These are phyloP conservation scores for Pezicula radicicola DNA, from an alignment of 2,329 filamentous ascomycete species.

Conservation along the genomic window DNA sequence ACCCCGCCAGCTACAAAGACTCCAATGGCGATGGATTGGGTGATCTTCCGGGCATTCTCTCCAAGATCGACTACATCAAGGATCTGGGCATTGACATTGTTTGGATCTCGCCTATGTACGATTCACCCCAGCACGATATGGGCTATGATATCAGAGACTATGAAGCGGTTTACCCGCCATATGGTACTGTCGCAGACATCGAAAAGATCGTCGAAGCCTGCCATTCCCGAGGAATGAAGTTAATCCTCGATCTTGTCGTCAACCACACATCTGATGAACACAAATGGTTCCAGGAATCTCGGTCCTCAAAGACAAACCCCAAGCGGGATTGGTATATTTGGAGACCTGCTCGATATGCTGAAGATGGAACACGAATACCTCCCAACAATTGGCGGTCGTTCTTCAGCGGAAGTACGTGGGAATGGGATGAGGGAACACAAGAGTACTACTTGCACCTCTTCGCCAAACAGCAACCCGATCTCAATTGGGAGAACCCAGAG, in stretches of 20 bases:
- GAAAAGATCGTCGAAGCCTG: slow-evolving; percentile 57
- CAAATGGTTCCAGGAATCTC: slow-evolving; percentile 58
- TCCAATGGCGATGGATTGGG: slow-evolving; percentile 58
- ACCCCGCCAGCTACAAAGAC: slow-evolving; percentile 55
- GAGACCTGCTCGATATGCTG: slow-evolving; percentile 51
- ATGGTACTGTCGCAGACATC: slow-evolving; percentile 65
- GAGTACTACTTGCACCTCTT: slow-evolving; percentile 81
- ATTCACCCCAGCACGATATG: slow-evolving; percentile 65
- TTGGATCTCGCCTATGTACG: slow-evolving; percentile 66
- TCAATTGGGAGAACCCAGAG: slow-evolving; percentile 78
- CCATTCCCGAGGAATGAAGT: slow-evolving; percentile 61
- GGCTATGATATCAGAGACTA: slow-evolving; percentile 71
- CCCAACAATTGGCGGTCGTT: slow-evolving; percentile 72
- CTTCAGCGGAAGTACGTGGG: slow-evolving; percentile 62
- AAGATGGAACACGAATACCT: slow-evolving; percentile 59
- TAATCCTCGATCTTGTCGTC: slow-evolving; percentile 74
- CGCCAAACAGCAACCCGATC: slow-evolving; percentile 71
- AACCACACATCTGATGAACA: slow-evolving; percentile 76
- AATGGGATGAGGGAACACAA: slow-evolving; percentile 67
- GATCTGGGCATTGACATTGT: slow-evolving; percentile 59
- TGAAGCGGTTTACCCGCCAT: slow-evolving; percentile 59
- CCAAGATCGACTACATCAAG: slow-evolving; percentile 59
- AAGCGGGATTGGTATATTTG: slow-evolving; percentile 67
- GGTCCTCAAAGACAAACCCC: slow-evolving; percentile 43
- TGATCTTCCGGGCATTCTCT: slow-evolving; percentile 58